Base-by-base conservation (phyloP, 1,284 basidiomycete genomes). In the Tilletia indica region DNA sequence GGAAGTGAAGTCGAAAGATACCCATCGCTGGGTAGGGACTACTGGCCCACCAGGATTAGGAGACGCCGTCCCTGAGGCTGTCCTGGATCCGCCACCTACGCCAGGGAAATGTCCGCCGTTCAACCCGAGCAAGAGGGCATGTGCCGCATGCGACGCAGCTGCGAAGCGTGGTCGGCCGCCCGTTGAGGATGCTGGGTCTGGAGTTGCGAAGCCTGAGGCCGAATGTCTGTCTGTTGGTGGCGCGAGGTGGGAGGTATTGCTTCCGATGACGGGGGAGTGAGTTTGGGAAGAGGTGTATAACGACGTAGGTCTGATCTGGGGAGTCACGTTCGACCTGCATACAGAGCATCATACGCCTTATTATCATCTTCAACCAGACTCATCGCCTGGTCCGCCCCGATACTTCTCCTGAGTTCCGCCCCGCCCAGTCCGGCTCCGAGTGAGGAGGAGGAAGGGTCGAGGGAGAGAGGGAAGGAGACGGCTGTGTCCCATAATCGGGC, bases 401-500 rank as follows among this genome's bases (percentile, higher is more conserved):
- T 92, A 0, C 93, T 92, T 51, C 94, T 87, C 86, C 93, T 89
- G 78, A 98, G 91, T 81, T 97, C 94, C 68, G 89, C 88, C 0
- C 90, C 91, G 72, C 89, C 89, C 34, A 42, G 14, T 8, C 31
- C 34, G 4, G 5, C 36, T 16, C 9, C 5, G 4, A 34, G 19
- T 14, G 31, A 8, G 19, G 36, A 25, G n/a, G 19, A 39, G 19
- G 61, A 38, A 16, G 36, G 16, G 61, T 16, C 36, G 34, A 34
- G 36, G 34, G 36, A 19, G 19, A 8, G 21, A n/a, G n/a, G 38
- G 9, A 19, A 19, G 36, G 38, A 42, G 14, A 39, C 31, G 61
- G 61, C 61, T n/a, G 91, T 86, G 81, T 97, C 92, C 94, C 96
- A 99, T 0, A 95, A 85, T 39, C 96, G 87, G 2, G 92, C 92